A percentile compares a stretch with the other conserved stretches of the same genome.
Evolutionary conservation across 176 grass and related monocot species (phyloP).

Genomic region (Zea luxurians): DNA sequence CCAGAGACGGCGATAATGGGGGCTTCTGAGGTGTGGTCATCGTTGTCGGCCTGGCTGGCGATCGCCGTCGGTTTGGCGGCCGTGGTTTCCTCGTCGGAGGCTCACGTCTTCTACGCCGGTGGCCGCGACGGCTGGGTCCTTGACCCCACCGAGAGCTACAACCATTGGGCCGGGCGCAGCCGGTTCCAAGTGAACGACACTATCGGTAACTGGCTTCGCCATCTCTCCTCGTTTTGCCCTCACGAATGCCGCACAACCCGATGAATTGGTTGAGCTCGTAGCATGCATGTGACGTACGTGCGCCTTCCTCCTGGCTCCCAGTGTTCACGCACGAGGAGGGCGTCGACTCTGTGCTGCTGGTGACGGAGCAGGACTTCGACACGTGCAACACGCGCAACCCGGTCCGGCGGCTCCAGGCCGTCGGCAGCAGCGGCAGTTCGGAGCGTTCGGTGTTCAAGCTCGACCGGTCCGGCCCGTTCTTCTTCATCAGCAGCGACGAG

Average conservation of each 20-base stretch:
- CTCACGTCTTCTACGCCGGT: constrained; percentile 67
- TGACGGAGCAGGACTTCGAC: constrained; percentile 65
- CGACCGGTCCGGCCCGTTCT: constrained; percentile 63
- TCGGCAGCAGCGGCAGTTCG: constrained; percentile 40
- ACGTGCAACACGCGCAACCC: constrained; percentile 56
- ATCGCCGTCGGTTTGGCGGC: constrained; percentile 14
- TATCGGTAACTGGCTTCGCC: constrained; percentile 33
- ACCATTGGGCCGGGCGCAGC: constrained; percentile 68
- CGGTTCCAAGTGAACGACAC: constrained; percentile 80
- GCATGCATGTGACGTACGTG: background rate
- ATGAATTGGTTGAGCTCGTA: background rate
- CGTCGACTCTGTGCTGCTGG: constrained; percentile 51
- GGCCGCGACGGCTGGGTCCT: constrained; percentile 74
- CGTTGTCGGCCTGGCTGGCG: constrained; percentile 1
- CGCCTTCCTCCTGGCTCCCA: constrained; percentile 24
- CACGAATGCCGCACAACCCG: background rate
- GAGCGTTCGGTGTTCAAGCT: constrained; percentile 46
- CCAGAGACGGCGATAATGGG: constrained; percentile 8
- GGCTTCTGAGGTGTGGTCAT: background rate
- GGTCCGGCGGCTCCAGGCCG: constrained; percentile 39
- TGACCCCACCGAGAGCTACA: constrained; percentile 74
- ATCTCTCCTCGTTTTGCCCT: background rate
- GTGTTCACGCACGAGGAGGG: constrained; percentile 62
- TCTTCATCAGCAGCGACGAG: constrained; percentile 70
- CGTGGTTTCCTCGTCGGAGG: constrained; percentile 48